Base-by-base conservation (phyloP, 495 filamentous ascomycete species). In the Penicillium parvum region DNA sequence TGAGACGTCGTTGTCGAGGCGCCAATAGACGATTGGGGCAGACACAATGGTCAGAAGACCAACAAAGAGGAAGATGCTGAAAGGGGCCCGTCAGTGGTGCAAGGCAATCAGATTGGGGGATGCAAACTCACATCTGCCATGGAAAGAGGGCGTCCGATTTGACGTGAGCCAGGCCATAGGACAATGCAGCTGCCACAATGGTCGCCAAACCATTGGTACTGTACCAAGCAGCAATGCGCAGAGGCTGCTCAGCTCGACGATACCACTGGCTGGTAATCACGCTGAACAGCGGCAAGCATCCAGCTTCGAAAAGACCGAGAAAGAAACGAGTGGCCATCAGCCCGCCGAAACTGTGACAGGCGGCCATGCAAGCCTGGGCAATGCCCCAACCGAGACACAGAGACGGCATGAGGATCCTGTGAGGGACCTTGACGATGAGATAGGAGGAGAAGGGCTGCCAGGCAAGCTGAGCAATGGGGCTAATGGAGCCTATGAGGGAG, bases 361-460 rank as follows among this genome's bases (percentile, higher is more conserved):
- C 69, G 1, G 72, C 71, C 68, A 75, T 72, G 28, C 53, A 55
- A 0, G 69, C 50, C 40, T 72, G 67, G 2, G 73, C 63, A 39
- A 75, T 58, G 3, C 72, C 73, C 73, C 73, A 57, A 21, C 79
- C 79, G 7, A 83, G 57, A 8, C 74, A 65, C n/a, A 84, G 54
- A 0, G 37, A 21, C 0, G 81, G 77, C 81, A 84, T 82, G 2
- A 85, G 60, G 27, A 81, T 77, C n/a, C 75, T 71, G 48, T 76
- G 79, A 0, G 79, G 80, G 2, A 85, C 75, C 51, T 79, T 80
- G 50, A 84, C 77, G 52, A 85, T 83, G 21, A 85, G 62, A 35
- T 71, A 63, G 1, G 77, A 78, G 1, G 82, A 82, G 56, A 83
- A 77, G 2, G 81, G 82, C 58, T 83, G 81, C 79, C 77, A 83